A percentile compares a stretch with the other conserved stretches of the same genome.
These are phyloP conservation scores for Fusarium haematococcum DNA, from an alignment of 2,329 filamentous ascomycete genomes.

Conservation along the genomic window DNA sequence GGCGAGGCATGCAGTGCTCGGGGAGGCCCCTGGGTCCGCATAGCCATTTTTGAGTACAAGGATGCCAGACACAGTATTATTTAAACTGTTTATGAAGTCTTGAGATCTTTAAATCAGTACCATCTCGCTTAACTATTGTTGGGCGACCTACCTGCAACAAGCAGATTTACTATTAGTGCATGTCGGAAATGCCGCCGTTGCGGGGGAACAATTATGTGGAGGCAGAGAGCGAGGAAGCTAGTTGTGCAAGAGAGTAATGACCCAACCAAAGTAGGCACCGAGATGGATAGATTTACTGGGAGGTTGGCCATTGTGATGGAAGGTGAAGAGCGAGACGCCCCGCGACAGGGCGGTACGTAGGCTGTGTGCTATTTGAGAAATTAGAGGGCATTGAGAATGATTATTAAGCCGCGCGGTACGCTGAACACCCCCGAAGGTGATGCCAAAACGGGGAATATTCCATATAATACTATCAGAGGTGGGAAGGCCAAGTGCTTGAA, in stretches of 20 bases:
- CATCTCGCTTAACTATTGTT: background rate
- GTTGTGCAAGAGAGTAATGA: background rate
- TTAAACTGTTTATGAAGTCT: background rate
- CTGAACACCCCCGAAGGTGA: background rate
- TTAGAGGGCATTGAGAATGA: background rate
- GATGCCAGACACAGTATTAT: background rate
- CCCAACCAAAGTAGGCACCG: background rate
- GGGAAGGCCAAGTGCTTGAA: background rate
- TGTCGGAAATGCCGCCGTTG: background rate
- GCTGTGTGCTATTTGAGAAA: background rate
- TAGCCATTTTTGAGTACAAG: background rate
- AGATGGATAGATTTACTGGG: background rate
- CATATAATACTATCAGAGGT: background rate
- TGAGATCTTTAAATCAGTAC: background rate
- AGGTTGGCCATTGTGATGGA: background rate
- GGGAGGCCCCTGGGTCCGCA: background rate
- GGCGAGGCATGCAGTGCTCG: background rate
- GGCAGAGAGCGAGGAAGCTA: background rate
- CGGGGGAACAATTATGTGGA: background rate
- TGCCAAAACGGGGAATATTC: background rate
- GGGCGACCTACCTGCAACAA: background rate
- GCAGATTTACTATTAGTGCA: background rate
- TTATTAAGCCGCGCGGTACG: background rate
- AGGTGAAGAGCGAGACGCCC: background rate
- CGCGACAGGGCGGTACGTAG: background rate